Conservation (phyloP, 768 basidiomycete genomes). For the Rossbeevera mucosa region DNA sequence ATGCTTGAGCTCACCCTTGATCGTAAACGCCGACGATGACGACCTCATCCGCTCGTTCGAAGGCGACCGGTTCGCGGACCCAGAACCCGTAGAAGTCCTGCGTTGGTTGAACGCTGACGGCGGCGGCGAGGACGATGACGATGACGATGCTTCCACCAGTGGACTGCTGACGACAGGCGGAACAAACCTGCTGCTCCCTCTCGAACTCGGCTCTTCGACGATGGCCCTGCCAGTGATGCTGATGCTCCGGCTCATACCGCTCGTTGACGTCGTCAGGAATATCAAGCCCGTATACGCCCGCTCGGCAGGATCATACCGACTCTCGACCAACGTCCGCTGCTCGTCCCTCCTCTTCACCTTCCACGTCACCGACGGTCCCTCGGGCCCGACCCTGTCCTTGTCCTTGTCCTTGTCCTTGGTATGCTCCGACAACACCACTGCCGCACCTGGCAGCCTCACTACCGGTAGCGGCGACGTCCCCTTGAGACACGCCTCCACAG, state of each 20-base stretch:
- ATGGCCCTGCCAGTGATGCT: constrained; percentile 9
- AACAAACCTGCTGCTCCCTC: constrained; percentile 32
- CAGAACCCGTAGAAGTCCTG: constrained; percentile 22
- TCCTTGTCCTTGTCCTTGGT: constrained; percentile 18
- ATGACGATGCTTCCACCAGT: constrained; percentile 15
- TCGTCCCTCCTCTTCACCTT: constrained; percentile 57
- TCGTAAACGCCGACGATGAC: constrained; percentile 47
- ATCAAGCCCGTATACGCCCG: constrained; percentile 50
- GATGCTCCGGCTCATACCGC: constrained; percentile 4
- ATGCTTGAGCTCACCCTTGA: constrained; percentile 56
- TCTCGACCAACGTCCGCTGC: constrained; percentile 50
- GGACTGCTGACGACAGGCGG: background rate
- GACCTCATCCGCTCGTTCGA: constrained; percentile 32
- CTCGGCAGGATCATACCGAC: constrained; percentile 47
- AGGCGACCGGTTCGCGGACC: constrained; percentile 22
- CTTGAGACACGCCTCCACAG: constrained; percentile 73
- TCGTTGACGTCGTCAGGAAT: constrained; percentile 36
- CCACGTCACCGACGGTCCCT: constrained; percentile 42
- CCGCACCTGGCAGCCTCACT: constrained; percentile 63
- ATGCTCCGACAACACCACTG: constrained; percentile 53
- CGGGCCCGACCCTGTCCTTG: constrained; percentile 29
- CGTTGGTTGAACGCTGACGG: constrained; percentile 20
- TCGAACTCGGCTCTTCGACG: constrained; percentile 37
- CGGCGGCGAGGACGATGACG: constrained; percentile 26
- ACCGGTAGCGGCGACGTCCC: constrained; percentile 59